A percentile compares a stretch with the other conserved stretches of the same genome.
Evolutionary conservation across 164 flowering plant genomes (phyloP).

Genomic region (Hamamelis virginiana): DNA sequence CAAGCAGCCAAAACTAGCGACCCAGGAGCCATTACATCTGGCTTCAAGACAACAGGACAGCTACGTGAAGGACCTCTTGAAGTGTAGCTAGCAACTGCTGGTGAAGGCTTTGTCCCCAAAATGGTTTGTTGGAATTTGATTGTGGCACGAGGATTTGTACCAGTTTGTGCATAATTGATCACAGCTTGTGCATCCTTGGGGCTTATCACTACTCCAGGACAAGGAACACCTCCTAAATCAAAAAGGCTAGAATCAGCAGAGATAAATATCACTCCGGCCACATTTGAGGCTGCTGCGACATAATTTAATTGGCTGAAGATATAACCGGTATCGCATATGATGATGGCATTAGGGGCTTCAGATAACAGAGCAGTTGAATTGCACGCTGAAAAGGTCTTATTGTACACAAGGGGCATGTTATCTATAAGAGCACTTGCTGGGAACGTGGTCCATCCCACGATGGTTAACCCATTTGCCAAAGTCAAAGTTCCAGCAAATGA

Average conservation of each 20-base stretch:
- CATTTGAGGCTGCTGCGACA: constrained; percentile 21
- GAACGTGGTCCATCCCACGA: constrained; percentile 32
- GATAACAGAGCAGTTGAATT: constrained; percentile 27
- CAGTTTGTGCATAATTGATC: constrained; percentile 25
- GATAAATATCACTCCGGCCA: constrained; percentile 33
- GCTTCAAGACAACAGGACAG: constrained; percentile 41
- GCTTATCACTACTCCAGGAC: constrained; percentile 35
- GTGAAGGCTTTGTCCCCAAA: constrained; percentile 45
- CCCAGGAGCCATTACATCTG: constrained; percentile 69
- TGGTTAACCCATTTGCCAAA: constrained; percentile 37
- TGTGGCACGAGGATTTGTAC: constrained; percentile 17
- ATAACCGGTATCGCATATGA: constrained; percentile 24
- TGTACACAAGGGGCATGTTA: constrained; percentile 30
- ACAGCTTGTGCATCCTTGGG: constrained; percentile 19
- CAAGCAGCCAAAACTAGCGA: constrained; percentile 46
- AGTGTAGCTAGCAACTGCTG: constrained; percentile 38
- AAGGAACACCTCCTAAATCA: background rate
- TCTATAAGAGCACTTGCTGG: constrained; percentile 24
- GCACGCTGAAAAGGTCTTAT: constrained; percentile 30
- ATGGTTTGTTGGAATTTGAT: constrained; percentile 47
- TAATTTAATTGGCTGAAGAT: constrained; percentile 9
- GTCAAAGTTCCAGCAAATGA: constrained; percentile 31
- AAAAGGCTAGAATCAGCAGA: constrained; percentile 16
- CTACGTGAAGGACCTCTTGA: constrained; percentile 58
- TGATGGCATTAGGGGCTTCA: constrained; percentile 8